These are phyloP conservation scores for Leucocoprinus birnbaumii DNA, from an alignment of 768 basidiomycete species.

Conservation along the genomic window DNA sequence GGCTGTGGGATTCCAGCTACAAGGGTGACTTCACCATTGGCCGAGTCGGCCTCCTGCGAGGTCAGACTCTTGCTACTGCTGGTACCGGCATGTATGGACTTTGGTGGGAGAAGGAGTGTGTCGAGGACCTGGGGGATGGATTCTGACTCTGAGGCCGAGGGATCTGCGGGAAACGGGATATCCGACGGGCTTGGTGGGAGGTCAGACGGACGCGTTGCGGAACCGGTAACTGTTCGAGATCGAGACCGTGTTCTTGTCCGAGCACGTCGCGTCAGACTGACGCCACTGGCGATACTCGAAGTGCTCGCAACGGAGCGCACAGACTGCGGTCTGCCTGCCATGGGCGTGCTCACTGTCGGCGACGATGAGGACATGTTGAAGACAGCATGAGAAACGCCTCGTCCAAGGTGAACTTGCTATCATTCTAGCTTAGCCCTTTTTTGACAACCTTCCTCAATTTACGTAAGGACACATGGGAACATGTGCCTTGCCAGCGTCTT, in stretches of 20 bases:
- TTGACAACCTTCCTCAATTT: slow-evolving; percentile 3
- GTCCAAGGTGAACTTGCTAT: slow-evolving; percentile 10
- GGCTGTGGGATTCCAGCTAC: slow-evolving; percentile 24
- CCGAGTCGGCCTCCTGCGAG: slow-evolving; percentile 19
- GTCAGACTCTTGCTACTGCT: slow-evolving; percentile 24
- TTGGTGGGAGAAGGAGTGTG: slow-evolving; percentile 16
- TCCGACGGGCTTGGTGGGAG: slow-evolving; percentile 17
- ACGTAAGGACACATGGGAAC: slow-evolving; percentile 10
- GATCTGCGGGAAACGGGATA: slow-evolving; percentile 26
- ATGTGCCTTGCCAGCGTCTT: not conserved
- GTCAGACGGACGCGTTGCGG: slow-evolving; percentile 22
- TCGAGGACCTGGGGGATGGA: slow-evolving; percentile 16
- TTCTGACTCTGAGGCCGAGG: slow-evolving; percentile 20
- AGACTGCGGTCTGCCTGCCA: slow-evolving; percentile 32
- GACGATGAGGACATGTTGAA: slow-evolving; percentile 21
- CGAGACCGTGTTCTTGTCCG: slow-evolving; percentile 51
- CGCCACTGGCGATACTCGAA: slow-evolving; percentile 45
- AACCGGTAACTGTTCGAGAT: slow-evolving; percentile 46
- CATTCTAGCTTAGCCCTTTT: slow-evolving; percentile 11
- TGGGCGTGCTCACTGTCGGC: slow-evolving; percentile 23
- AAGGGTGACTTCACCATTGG: slow-evolving; percentile 26
- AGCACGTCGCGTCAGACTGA: slow-evolving; percentile 51
- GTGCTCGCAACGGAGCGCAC: slow-evolving; percentile 48
- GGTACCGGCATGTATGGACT: slow-evolving; percentile 23
- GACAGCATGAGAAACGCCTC: slow-evolving; percentile 12